These are phyloP conservation scores for Danielia oregonensis DNA, from an alignment of 805 yeast genomes.

Conservation along the genomic window DNA sequence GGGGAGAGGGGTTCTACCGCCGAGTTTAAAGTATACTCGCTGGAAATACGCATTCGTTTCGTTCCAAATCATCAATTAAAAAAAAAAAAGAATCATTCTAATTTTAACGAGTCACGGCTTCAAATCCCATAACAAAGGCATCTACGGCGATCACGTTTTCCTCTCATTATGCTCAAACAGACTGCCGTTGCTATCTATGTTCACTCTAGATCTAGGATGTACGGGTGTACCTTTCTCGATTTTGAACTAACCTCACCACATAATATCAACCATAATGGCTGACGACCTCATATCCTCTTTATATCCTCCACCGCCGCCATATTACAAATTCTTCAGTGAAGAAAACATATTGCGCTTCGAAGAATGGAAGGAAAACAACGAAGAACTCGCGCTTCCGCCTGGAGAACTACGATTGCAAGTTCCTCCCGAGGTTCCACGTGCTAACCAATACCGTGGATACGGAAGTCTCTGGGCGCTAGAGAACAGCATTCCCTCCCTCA, in stretches of 20 bases:
- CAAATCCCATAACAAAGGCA: too few species aligned
- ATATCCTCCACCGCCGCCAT: slow-evolving; percentile 95
- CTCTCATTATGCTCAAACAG: too few species aligned
- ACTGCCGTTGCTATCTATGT: too few species aligned
- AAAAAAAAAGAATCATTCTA: too few species aligned
- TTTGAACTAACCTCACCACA: too few species aligned
- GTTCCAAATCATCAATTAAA: too few species aligned
- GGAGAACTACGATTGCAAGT: slow-evolving; percentile 53
- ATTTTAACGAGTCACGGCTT: too few species aligned
- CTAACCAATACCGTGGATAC: slow-evolving; percentile 72
- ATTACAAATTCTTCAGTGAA: slow-evolving; percentile 64
- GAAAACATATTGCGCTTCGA: slow-evolving; percentile 54
- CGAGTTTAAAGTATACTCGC: too few species aligned
- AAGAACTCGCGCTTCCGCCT: slow-evolving; percentile 17
- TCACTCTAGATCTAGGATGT: too few species aligned
- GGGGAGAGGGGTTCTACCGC: too few species aligned
- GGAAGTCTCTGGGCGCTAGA: slow-evolving; percentile 86
- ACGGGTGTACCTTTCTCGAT: not conserved
- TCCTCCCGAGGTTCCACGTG: slow-evolving; percentile 65
- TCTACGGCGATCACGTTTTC: too few species aligned
- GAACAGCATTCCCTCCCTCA: slow-evolving; percentile 73
- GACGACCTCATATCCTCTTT: slow-evolving; percentile 56
- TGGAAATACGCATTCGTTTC: too few species aligned
- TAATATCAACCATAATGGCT: slow-evolving; percentile 13
- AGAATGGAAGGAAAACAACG: slow-evolving; percentile 15